Conservation (phyloP, 192 early-diverging fungal genomes). For the Rhizoclosmatium globosum region DNA sequence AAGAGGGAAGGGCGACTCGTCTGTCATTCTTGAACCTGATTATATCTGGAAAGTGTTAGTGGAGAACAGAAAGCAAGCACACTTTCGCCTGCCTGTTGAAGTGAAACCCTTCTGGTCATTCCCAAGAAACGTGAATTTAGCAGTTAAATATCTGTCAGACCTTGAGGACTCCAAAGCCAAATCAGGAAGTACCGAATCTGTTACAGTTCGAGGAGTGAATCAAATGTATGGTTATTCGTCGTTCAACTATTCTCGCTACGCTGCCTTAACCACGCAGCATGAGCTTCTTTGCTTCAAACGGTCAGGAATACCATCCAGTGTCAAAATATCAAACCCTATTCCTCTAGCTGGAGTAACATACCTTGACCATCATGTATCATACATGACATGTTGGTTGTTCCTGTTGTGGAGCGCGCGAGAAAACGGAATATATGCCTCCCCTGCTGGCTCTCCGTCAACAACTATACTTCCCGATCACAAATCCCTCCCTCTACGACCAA, state of each 20-base stretch:
- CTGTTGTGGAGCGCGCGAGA: background rate
- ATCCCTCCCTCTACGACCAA: background rate
- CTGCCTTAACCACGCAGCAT: background rate
- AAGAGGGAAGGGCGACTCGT: background rate
- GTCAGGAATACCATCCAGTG: background rate
- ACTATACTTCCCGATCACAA: background rate
- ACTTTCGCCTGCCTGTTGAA: background rate
- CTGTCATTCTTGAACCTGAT: background rate
- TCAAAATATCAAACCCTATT: background rate
- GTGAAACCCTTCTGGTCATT: background rate
- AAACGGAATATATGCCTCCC: background rate
- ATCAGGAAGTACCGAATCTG: background rate
- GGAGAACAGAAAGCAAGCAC: background rate
- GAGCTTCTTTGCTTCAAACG: background rate
- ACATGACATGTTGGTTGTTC: background rate
- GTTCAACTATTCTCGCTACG: background rate
- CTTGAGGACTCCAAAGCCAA: background rate
- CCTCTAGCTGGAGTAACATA: background rate
- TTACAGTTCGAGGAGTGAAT: background rate
- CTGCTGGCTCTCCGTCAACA: background rate
- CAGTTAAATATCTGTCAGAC: background rate
- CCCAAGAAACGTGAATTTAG: background rate
- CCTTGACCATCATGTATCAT: background rate
- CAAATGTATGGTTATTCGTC: background rate
- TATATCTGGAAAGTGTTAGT: background rate